Evolutionary conservation across 108 stramenopile genomes (phyloP).

Genomic region (Discostella pseudostelligera): DNA sequence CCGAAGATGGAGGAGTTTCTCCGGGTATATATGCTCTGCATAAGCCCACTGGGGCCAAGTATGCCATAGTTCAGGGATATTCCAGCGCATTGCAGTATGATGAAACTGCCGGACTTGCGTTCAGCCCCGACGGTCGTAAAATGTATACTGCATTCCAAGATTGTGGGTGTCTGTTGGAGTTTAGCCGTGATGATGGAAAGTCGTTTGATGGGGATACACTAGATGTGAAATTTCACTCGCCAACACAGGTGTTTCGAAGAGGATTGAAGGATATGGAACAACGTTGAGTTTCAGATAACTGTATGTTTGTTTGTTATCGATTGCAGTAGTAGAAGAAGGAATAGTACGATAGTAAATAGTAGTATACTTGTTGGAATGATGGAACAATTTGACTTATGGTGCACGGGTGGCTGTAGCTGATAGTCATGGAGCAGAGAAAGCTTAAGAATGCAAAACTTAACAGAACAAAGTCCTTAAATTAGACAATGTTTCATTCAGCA

Average conservation of each 20-base stretch:
- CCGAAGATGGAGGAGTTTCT: constrained; percentile 49
- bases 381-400: too few species aligned
- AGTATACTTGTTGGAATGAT: too few species aligned
- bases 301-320: too few species aligned
- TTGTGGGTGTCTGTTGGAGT: constrained; percentile 18
- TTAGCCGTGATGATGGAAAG: constrained; percentile 39
- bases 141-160: constrained; percentile 23
- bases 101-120: constrained; percentile 69
- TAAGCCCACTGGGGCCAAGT: constrained; percentile 21
- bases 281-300: too few species aligned
- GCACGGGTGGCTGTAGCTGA: too few species aligned
- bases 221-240: constrained; percentile 21
- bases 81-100: not conserved
- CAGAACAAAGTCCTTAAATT: too few species aligned
- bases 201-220: constrained; percentile 36
- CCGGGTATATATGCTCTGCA: constrained; percentile 40
- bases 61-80: constrained; percentile 33
- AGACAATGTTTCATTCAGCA: too few species aligned
- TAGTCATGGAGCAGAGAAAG: too few species aligned
- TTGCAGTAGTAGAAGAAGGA: too few species aligned
- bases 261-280: too few species aligned
- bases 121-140: constrained; percentile 48
- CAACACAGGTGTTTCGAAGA: not conserved
- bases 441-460: too few species aligned
- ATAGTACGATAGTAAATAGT: too few species aligned